Evolutionary conservation across 2,329 filamentous ascomycete genomes (phyloP), one percentile per base, ranked within the genome.

Genomic region (Fusarium redolens): DNA sequence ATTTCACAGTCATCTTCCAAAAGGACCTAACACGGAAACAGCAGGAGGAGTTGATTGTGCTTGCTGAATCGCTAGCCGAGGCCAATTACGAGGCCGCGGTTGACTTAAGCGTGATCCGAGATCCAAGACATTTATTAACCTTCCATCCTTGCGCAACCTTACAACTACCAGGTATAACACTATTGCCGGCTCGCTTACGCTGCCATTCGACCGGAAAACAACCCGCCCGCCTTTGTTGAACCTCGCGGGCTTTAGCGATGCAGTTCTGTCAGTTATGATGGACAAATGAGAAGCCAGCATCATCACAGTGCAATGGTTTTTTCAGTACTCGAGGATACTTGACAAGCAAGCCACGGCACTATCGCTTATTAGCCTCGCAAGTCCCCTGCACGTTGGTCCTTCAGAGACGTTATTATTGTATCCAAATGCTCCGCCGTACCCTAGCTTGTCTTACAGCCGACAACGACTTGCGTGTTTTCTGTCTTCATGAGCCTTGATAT

Each of bases 251-350:
- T 65, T 57, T 44, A 37, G 50, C 44, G 38, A 60, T 61, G 65
- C 73, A 76, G 67, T 65, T 72, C 69, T 70, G 63, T 74, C 75
- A 72, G 52, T 65, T 66, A 25, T 67, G 69, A 73, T 65, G 63
- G 69, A 55, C 75, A 75, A 77, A 76, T 77, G 62, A 73, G 68
- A 59, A 45, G 43, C 17, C 72, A 14, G 55, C 30, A 48, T 54
- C 44, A 22, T 56, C 75, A 77, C 75, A 77, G 75, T 77, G 75
- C 74, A 75, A 67, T 60, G 47, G 67, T 68, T 67, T 69, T 68
- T 41, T 8, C 64, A 74, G 69, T 77, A 77, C 74, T 65, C 64
- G 58, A 52, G 48, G 64, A 72, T 77, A 77, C 75, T 55, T 77
- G 54, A 48, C 56, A 67, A 58, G 60, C 72, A 62, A 62, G 52